These are phyloP conservation scores for Tremella fuciformis DNA, from an alignment of 768 basidiomycete species.

Conservation along the genomic window DNA sequence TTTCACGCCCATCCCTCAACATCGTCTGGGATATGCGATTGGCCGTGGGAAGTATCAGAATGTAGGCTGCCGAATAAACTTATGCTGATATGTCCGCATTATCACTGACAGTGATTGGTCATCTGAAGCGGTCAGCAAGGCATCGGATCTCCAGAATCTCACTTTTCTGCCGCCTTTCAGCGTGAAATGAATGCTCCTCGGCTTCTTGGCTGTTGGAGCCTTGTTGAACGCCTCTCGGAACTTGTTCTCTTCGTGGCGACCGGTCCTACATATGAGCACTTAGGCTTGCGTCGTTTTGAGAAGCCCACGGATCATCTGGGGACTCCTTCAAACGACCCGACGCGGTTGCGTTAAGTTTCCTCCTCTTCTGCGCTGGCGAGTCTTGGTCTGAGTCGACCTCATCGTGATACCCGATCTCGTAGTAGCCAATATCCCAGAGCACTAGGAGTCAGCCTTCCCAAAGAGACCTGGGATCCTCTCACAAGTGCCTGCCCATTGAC, in stretches of 20 bases:
- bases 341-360: constrained; percentile 19
- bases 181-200: constrained; percentile 38
- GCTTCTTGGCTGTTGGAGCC: constrained; percentile 12
- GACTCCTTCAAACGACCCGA: not conserved
- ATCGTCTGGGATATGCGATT: constrained; percentile 14
- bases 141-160: not conserved
- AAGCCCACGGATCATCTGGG: constrained; percentile 24
- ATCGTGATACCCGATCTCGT: constrained; percentile 27
- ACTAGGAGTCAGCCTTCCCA: constrained; percentile 16
- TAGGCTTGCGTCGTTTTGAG: not conserved
- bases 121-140: constrained; percentile 28
- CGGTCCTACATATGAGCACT: constrained; percentile 7
- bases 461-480: not conserved
- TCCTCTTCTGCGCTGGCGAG: constrained; percentile 6
- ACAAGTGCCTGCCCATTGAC: constrained; percentile 29
- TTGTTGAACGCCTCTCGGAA: constrained; percentile 23
- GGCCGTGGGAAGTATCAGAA: constrained; percentile 23
- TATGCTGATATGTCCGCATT: not conserved
- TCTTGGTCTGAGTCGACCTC: not conserved
- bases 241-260: constrained; percentile 34
- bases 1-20: constrained; percentile 17
- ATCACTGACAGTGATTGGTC: constrained; percentile 30
- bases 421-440: constrained; percentile 44
- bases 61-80: constrained; percentile 20
- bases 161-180: constrained; percentile 39